Conservation (phyloP, 1,284 basidiomycete species). For the Pseudozyma flocculosa region DNA sequence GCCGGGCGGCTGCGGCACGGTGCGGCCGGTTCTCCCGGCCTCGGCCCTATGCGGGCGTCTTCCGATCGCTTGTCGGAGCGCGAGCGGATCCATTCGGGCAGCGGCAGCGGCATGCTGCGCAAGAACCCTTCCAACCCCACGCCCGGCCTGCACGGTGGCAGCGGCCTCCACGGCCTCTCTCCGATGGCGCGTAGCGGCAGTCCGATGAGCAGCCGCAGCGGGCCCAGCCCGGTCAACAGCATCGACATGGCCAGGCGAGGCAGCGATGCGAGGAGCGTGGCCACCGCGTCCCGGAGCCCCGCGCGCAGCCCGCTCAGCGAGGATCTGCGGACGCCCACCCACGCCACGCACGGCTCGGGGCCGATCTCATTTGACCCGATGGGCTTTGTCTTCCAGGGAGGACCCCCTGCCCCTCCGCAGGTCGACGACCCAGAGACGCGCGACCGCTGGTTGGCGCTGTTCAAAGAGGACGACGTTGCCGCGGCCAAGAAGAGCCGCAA, state of each 20-base stretch:
- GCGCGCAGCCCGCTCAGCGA: conserved; percentile 20
- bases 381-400: conserved; percentile 25
- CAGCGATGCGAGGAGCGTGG: conserved; percentile 15
- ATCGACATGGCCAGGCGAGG: conserved; percentile 9
- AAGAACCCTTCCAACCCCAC: conserved; percentile 53
- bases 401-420: conserved; percentile 7
- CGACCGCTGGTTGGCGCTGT: conserved; percentile 71
- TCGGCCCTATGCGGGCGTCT: conserved; percentile 38
- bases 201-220: conserved; percentile 24
- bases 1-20: conserved; percentile 24
- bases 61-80: conserved; percentile 43
- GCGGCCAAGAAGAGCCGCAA: conserved; percentile 79
- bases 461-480: conserved; percentile 67
- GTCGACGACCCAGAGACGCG: conserved; percentile 72
- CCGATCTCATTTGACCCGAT: conserved; percentile 24
- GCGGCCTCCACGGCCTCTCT: conserved; percentile 23
- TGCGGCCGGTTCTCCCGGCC: conserved; percentile 19
- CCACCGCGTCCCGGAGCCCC: too few species aligned
- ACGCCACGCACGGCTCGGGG: background rate
- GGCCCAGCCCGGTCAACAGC: conserved; percentile 11
- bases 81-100: conserved; percentile 30
- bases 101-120: conserved; percentile 37
- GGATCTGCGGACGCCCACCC: background rate
- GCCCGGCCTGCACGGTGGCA: conserved; percentile 37
- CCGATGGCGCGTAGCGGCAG: conserved; percentile 25